Evolutionary conservation across 352 stramenopile species (phyloP).

Genomic region (Sclerospora graminicola): DNA sequence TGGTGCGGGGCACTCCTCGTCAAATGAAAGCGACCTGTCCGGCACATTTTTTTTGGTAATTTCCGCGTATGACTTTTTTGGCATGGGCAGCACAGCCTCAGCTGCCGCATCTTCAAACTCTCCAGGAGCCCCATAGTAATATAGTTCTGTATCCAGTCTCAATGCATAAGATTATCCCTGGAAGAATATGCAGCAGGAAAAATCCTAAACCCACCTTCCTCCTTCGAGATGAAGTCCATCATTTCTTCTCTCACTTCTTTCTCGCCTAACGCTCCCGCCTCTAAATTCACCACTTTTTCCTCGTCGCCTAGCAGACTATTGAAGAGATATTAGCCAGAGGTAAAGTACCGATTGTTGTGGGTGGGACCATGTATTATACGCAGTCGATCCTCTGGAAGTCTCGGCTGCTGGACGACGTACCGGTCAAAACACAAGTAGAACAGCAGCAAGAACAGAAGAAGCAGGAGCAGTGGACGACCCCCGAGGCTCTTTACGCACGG

Average conservation of each 20-base stretch:
- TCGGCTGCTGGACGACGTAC: too few relatives aligned
- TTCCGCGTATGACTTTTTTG: conserved; percentile 44
- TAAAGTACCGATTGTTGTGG: too few relatives aligned
- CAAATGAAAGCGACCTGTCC: conserved; percentile 19
- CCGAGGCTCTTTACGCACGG: too few relatives aligned
- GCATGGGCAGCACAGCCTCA: conserved; percentile 8
- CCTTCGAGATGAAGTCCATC: conserved; percentile 66
- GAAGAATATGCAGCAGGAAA: neutral
- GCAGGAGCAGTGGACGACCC: too few relatives aligned
- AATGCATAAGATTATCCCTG: neutral
- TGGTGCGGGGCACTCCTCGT: conserved; percentile 29
- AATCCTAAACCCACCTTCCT: conserved; percentile 35
- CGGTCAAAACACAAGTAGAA: too few relatives aligned
- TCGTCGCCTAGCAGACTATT: conserved; percentile 32
- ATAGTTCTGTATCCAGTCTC: conserved; percentile 29
- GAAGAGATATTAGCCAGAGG: too few relatives aligned
- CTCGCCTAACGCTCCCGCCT: conserved; percentile 1
- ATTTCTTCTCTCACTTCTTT: conserved; percentile 21
- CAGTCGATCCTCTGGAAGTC: too few relatives aligned
- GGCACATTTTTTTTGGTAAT: conserved; percentile 39
- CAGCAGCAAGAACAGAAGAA: too few relatives aligned
- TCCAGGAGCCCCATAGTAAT: conserved; percentile 68
- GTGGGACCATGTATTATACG: too few relatives aligned
- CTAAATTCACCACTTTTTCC: conserved; percentile 15
- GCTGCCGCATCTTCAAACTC: conserved; percentile 35